A percentile compares a stretch with the other conserved stretches of the same genome.
Evolutionary conservation across 768 basidiomycete genomes (phyloP).

Genomic region (Agaricus blazei): DNA sequence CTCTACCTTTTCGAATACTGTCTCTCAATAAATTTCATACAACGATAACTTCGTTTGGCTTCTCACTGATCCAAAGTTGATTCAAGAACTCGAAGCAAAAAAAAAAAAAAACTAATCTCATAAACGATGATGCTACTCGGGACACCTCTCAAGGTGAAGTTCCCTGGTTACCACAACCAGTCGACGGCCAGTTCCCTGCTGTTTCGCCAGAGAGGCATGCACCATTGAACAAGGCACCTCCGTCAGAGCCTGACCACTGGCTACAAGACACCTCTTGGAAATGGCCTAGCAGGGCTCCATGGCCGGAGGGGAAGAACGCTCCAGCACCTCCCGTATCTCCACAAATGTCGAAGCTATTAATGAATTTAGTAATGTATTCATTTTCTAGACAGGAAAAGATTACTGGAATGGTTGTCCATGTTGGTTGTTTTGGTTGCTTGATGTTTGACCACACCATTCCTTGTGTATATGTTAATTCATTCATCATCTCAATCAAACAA

Average conservation of each 20-base stretch:
- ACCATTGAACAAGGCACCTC: conserved; percentile 38
- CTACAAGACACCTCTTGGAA: conserved; percentile 54
- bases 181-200: conserved; percentile 46
- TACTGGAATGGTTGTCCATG: conserved; percentile 46
- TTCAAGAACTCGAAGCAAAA: conserved; percentile 21
- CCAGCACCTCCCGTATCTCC: conserved; percentile 47
- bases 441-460: conserved; percentile 52
- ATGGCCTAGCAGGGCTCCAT: conserved; percentile 47
- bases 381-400: conserved; percentile 13
- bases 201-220: conserved; percentile 47
- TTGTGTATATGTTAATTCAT: conserved; percentile 10
- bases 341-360: conserved; percentile 53
- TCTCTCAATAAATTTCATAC: neutral
- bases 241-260: conserved; percentile 53
- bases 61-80: conserved; percentile 28
- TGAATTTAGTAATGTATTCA: neutral
- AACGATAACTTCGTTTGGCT: conserved; percentile 29
- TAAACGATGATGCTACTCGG: neutral
- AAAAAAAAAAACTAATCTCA: neutral
- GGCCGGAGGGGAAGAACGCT: conserved; percentile 54
- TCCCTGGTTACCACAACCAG: conserved; percentile 53
- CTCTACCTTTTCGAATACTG: neutral
- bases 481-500: neutral
- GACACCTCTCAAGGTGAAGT: conserved; percentile 15
- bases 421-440: conserved; percentile 34